Conservation (phyloP, 2,329 filamentous ascomycete species). For the Colletotrichum sidae region DNA sequence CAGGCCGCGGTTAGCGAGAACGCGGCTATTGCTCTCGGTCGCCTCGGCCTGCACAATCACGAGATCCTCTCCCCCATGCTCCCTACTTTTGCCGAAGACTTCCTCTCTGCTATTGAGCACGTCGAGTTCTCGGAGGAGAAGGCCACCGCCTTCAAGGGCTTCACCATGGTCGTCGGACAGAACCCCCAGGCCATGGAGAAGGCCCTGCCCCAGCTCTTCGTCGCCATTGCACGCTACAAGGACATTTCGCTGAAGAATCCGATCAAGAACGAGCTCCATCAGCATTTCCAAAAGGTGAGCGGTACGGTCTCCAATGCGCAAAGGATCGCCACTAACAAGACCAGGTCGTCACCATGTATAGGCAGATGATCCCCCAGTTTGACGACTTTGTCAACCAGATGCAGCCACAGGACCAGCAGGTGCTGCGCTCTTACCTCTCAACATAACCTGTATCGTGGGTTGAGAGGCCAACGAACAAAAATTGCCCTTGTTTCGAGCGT, state of each 20-base stretch:
- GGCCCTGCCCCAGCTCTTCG: conserved; percentile 84
- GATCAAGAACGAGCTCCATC: conserved; percentile 73
- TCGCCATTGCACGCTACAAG: conserved; percentile 82
- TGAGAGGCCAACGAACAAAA: conserved; percentile 17
- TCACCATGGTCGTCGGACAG: conserved; percentile 83
- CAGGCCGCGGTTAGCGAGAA: conserved; percentile 92
- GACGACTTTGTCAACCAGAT: conserved; percentile 65
- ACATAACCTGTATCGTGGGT: conserved; percentile 14
- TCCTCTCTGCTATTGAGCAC: conserved; percentile 83
- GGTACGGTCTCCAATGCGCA: not conserved
- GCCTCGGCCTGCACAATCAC: conserved; percentile 83
- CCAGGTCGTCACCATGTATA: conserved; percentile 66
- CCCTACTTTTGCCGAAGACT: conserved; percentile 82
- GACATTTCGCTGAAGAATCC: conserved; percentile 71
- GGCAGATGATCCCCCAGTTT: conserved; percentile 70
- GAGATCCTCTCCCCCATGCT: conserved; percentile 83
- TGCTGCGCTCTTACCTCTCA: conserved; percentile 60
- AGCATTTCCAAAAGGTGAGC: conserved; percentile 81
- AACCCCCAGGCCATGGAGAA: conserved; percentile 95
- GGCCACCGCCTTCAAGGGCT: conserved; percentile 90
- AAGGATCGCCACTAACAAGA: conserved; percentile 14
- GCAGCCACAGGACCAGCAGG: conserved; percentile 61
- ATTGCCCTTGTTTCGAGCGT: conserved; percentile 15
- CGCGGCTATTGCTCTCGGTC: conserved; percentile 90
- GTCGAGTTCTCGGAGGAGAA: conserved; percentile 94